Base-by-base conservation (phyloP, 305 asterid species). In the Fraxinus sp. region DNA sequence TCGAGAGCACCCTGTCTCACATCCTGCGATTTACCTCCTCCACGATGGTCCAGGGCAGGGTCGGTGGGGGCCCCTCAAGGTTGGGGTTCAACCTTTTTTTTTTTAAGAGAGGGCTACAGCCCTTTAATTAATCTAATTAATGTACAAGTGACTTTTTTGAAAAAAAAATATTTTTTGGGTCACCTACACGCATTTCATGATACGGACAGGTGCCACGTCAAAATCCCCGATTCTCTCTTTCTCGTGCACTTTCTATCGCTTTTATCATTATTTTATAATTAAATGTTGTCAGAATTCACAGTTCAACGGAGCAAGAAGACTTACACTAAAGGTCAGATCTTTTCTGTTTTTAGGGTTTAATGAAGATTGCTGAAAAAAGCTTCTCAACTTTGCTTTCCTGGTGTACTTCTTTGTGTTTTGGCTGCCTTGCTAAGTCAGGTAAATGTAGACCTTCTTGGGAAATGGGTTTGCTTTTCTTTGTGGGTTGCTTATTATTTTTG, bases 371-470 rank as follows among this genome's bases (percentile, higher is more conserved):
- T 11, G 75, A 26, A 66, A 66, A 66, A 10, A 66, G 2, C 62
- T 20, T 26, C 74, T 26, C 33, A 68, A 66, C 36, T 66, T 66
- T 26, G 74, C 74, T 66, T 68, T 68, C 37, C 32, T 22, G 71
- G 71, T 62, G 32, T 22, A 62, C 30, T 7, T 20, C 71, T 68
- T 8, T 26, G 37, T 68, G 75, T 28, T 68, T 68, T 68, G 75
- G 39, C 20, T 68, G 37, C 75, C 75, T 68, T 68, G 75, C 20
- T 68, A 4, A 68, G 30, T 68, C 32, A 68, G 75, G 75, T 68
- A 68, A 68, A 28, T 81, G 3, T 64, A 73, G 52, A 20, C 77
- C 64, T 71, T 77, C 32, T 84, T 75, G 43, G 62, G 72, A 68
- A 11, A 4, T 68, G 37, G 74, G 37, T 11, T 26, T 66, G 74